Conservation (phyloP, 2,329 filamentous ascomycete species). For the Colletotrichum limetticola region DNA sequence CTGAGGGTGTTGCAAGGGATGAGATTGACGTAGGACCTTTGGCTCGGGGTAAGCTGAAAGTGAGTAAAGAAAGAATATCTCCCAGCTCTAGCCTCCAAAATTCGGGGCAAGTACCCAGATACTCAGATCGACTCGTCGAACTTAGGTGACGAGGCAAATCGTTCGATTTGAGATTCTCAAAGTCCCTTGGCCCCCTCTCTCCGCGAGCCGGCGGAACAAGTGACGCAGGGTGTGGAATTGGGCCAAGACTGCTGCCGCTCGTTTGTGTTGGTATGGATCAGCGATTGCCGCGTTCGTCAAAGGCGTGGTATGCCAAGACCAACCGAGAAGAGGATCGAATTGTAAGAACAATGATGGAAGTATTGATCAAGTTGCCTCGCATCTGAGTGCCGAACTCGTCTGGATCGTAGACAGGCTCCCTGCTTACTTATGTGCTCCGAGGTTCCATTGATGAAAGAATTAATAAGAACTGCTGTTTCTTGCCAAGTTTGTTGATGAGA, state of each 20-base stretch:
- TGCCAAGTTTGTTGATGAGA: not conserved
- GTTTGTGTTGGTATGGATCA: not conserved
- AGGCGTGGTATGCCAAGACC: not conserved
- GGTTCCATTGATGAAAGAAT: not conserved
- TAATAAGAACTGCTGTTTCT: not conserved
- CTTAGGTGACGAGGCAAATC: not conserved
- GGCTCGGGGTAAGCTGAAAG: not conserved
- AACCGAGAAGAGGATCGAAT: no score
- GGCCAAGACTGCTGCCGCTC: not conserved
- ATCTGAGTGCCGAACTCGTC: not conserved
- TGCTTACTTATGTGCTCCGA: not conserved
- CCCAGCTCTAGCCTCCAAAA: not conserved
- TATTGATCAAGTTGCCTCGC: not conserved
- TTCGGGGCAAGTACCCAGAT: not conserved
- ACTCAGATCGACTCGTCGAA: not conserved
- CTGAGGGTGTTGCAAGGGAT: not conserved
- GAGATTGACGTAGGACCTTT: conserved; percentile 4
- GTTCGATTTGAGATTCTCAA: conserved; percentile 11
- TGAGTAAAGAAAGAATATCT: not conserved
- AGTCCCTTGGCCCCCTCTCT: not conserved
- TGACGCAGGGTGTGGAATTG: not conserved
- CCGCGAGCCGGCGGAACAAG: not conserved
- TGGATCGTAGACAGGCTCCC: not conserved
- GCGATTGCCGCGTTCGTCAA: conserved; percentile 12
- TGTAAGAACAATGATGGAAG: not conserved